A percentile compares a stretch with the other conserved stretches of the same genome.
Conservation (phyloP, 2,329 filamentous ascomycete species). For the Cercospora zeina region DNA sequence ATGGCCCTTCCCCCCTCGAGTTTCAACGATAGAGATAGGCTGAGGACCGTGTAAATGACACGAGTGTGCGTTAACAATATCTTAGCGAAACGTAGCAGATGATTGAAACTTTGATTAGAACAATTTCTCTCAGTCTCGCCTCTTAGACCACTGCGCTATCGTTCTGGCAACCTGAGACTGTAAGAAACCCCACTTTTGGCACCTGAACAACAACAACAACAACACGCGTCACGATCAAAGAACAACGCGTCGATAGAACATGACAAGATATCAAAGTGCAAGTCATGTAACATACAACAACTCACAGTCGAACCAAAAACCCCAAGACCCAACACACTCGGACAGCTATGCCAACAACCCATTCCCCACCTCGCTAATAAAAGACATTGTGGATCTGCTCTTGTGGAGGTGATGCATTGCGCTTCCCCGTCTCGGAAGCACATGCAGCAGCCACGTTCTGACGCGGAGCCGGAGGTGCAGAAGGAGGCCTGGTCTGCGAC, state of each 20-base stretch:
- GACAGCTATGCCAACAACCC: not conserved
- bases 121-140: too few relatives aligned
- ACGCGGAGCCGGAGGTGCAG: not conserved
- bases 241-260: not conserved
- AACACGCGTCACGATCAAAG: not conserved
- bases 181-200: too few relatives aligned
- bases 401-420: not conserved
- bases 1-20: not conserved
- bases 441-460: slow-evolving; percentile 10
- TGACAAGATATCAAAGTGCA: not conserved
- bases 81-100: too few relatives aligned
- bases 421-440: not conserved
- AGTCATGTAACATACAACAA: not conserved
- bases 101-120: too few relatives aligned
- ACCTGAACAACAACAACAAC: not conserved
- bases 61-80: too few relatives aligned
- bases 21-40: not conserved
- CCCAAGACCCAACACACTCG: not conserved
- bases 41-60: not conserved
- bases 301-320: not conserved
- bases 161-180: too few relatives aligned
- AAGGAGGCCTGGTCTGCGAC: not conserved
- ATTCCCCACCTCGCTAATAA: not conserved
- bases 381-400: not conserved
- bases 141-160: too few relatives aligned